Conservation (phyloP, 768 basidiomycete genomes). For the Porpolomopsis calyptriformis region DNA sequence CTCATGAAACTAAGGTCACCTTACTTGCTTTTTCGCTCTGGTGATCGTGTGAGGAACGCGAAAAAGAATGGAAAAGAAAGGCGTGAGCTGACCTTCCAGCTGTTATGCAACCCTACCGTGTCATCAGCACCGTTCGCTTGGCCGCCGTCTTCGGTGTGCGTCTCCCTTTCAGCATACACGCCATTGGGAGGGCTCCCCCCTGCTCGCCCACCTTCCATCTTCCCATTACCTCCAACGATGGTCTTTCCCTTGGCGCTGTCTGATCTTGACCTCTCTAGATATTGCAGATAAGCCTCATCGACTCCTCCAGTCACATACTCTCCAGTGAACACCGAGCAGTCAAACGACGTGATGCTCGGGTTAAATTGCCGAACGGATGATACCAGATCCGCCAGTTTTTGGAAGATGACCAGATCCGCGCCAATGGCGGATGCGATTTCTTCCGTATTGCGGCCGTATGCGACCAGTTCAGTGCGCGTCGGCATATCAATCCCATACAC, state of each 20-base stretch:
- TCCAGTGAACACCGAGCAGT: slow-evolving; percentile 97
- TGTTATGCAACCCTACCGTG: slow-evolving; percentile 73
- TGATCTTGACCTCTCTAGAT: slow-evolving; percentile 66
- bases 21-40: not conserved
- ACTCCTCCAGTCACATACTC: slow-evolving; percentile 95
- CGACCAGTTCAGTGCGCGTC: slow-evolving; percentile 86
- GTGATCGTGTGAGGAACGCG: slow-evolving; percentile 3
- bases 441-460: slow-evolving; percentile 58
- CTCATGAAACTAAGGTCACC: not conserved
- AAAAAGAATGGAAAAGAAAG: slow-evolving; percentile 4
- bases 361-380: slow-evolving; percentile 81
- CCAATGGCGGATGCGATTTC: slow-evolving; percentile 77
- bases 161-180: slow-evolving; percentile 14
- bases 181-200: slow-evolving; percentile 14
- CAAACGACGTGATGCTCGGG: slow-evolving; percentile 63
- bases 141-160: slow-evolving; percentile 25
- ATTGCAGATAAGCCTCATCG: slow-evolving; percentile 65
- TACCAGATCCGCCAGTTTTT: slow-evolving; percentile 81
- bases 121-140: slow-evolving; percentile 58
- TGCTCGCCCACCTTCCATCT: slow-evolving; percentile 27
- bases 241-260: slow-evolving; percentile 67
- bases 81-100: slow-evolving; percentile 34
- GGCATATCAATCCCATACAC: slow-evolving; percentile 99
- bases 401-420: slow-evolving; percentile 93
- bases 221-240: slow-evolving; percentile 22